Percentiles rank a stretch among this genome's conserved stretches.
phyloP scores from a whole-genome alignment of 2,329 filamentous ascomycete species.

The Fusarium keratoplasticum region DNA sequence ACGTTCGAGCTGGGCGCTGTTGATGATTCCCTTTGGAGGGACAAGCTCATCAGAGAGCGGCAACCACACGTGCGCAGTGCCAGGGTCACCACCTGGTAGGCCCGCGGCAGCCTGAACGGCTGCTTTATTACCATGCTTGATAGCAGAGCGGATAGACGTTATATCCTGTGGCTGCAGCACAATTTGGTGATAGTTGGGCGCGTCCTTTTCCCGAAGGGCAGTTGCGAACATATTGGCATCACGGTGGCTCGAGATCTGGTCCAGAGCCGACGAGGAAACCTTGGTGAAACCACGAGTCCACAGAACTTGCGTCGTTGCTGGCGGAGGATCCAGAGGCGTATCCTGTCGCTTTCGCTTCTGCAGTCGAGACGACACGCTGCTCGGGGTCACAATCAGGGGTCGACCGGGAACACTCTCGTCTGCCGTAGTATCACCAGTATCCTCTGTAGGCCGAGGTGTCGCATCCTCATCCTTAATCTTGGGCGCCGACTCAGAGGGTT shows the following conservation, averaged over 20 bases:
- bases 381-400: conserved; percentile 51
- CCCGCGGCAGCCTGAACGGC: conserved; percentile 70
- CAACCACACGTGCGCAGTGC: conserved; percentile 69
- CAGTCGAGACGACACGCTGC: conserved; percentile 52
- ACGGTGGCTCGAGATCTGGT: conserved; percentile 81
- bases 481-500: conserved; percentile 52
- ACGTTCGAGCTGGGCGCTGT: conserved; percentile 90
- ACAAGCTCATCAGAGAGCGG: conserved; percentile 81
- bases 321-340: conserved; percentile 59
- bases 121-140: conserved; percentile 77
- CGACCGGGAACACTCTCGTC: conserved; percentile 63
- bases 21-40: conserved; percentile 90
- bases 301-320: conserved; percentile 74
- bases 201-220: conserved; percentile 78
- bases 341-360: conserved; percentile 70
- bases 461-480: conserved; percentile 70
- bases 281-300: conserved; percentile 82
- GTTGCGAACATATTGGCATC: conserved; percentile 84
- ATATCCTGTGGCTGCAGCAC: conserved; percentile 82
- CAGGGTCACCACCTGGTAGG: conserved; percentile 70
- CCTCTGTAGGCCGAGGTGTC: conserved; percentile 66
- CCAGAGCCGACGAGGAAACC: conserved; percentile 78
- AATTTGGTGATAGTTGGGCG: conserved; percentile 79
- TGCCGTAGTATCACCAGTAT: conserved; percentile 66
- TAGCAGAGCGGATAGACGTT: conserved; percentile 80